phyloP scores from a whole-genome alignment of 495 filamentous ascomycete species.

The Letharia columbiana region DNA sequence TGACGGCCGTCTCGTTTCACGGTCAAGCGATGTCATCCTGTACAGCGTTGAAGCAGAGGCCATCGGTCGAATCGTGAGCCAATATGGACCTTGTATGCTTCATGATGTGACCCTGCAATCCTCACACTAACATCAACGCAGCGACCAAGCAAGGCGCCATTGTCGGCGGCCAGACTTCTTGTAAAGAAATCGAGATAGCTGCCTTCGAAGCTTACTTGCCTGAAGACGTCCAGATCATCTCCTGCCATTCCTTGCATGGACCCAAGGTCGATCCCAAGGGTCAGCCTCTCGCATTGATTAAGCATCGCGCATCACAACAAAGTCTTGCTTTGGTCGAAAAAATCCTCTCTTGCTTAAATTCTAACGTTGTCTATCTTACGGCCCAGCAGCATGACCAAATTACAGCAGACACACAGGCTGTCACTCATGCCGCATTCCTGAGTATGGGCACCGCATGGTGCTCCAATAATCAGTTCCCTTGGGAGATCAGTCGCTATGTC shows the following conservation, averaged over 20 bases:
- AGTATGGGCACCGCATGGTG: slow-evolving; percentile 97
- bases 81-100: slow-evolving; percentile 83
- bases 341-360: slow-evolving; percentile 72
- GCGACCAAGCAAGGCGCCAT: slow-evolving; percentile 90
- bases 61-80: slow-evolving; percentile 73
- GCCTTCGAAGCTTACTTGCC: slow-evolving; percentile 89
- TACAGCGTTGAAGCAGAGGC: slow-evolving; percentile 93
- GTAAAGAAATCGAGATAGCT: slow-evolving; percentile 92
- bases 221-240: slow-evolving; percentile 82
- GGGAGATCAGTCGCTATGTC: slow-evolving; percentile 86
- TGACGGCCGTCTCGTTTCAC: slow-evolving; percentile 91
- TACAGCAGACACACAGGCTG: slow-evolving; percentile 95
- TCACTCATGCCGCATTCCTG: slow-evolving; percentile 93
- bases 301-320: slow-evolving; percentile 74
- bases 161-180: slow-evolving; percentile 95
- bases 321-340: slow-evolving; percentile 69
- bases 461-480: slow-evolving; percentile 86
- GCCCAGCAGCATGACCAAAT: slow-evolving; percentile 88
- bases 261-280: slow-evolving; percentile 78
- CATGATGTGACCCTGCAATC: slow-evolving; percentile 19
- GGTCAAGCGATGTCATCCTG: slow-evolving; percentile 91
- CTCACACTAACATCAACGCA: slow-evolving; percentile 32
- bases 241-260: slow-evolving; percentile 93
- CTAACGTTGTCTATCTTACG: slow-evolving; percentile 75
- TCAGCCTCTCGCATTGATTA: slow-evolving; percentile 85